These are phyloP conservation scores for Clitopilus hobsonii DNA, from an alignment of 768 basidiomycete species.

Conservation along the genomic window DNA sequence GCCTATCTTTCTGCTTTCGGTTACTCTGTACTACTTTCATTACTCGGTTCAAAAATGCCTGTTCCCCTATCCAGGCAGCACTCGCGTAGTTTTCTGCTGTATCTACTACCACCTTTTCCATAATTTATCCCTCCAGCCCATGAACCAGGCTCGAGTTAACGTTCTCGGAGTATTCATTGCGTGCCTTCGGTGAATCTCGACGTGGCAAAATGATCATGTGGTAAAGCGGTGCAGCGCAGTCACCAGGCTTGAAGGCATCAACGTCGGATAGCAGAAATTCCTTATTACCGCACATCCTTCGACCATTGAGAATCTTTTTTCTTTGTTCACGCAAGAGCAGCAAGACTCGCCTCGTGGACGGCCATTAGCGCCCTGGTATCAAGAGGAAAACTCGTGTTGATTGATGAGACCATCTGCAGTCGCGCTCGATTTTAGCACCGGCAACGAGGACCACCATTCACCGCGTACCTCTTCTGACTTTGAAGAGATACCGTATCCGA, in stretches of 20 bases:
- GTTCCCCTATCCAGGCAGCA: background rate
- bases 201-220: conserved; percentile 21
- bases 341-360: too few relatives aligned
- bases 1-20: conserved; percentile 1
- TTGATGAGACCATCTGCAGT: conserved; percentile 63
- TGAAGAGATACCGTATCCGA: conserved; percentile 64
- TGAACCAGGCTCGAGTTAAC: too few relatives aligned
- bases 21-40: background rate
- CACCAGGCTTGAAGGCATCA: background rate
- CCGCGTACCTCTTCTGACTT: conserved; percentile 59
- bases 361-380: background rate
- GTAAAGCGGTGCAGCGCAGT: background rate
- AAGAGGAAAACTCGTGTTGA: conserved; percentile 18
- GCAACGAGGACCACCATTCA: conserved; percentile 44
- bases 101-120: background rate
- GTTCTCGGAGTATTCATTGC: background rate
- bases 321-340: background rate
- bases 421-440: conserved; percentile 53
- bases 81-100: background rate
- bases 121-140: background rate
- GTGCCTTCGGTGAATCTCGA: conserved; percentile 13
- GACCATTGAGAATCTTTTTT: background rate
- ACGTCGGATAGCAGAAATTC: conserved; percentile 2
- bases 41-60: background rate
- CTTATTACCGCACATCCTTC: conserved; percentile 2